Conservation (phyloP, 169 alveolate species). For the Plasmodium sp. region DNA sequence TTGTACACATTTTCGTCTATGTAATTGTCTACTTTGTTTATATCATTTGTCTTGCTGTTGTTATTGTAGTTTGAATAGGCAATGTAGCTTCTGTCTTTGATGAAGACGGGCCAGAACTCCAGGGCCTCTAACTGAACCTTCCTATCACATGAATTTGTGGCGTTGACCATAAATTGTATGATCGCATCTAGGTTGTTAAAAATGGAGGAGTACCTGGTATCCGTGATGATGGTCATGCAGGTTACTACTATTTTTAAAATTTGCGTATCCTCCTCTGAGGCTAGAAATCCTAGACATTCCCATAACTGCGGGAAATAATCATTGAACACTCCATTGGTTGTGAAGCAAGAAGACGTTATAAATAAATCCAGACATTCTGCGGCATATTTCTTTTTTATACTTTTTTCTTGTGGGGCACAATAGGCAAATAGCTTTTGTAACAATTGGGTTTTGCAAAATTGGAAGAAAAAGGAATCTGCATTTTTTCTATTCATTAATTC, state of each 20-base stretch:
- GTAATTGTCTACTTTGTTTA: conserved; percentile 19
- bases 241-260: conserved; percentile 80
- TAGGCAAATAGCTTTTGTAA: conserved; percentile 65
- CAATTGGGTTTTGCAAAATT: conserved; percentile 74
- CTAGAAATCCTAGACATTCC: conserved; percentile 82
- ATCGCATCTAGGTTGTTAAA: conserved; percentile 83
- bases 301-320: conserved; percentile 79
- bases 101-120: conserved; percentile 86
- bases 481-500: conserved; percentile 76
- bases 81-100: conserved; percentile 78
- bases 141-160: conserved; percentile 81
- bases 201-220: conserved; percentile 78
- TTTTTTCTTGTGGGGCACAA: conserved; percentile 59
- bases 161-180: conserved; percentile 82
- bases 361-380: conserved; percentile 68
- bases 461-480: conserved; percentile 76
- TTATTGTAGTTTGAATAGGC: conserved; percentile 65
- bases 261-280: conserved; percentile 78
- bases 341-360: conserved; percentile 44
- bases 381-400: conserved; percentile 67
- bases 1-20: conserved; percentile 63
- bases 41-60: background rate
- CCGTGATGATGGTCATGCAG: conserved; percentile 83
- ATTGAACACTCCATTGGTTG: conserved; percentile 71
- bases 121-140: conserved; percentile 88